These are phyloP conservation scores for Pythium apleroticum DNA, from an alignment of 352 stramenopile genomes.

Conservation along the genomic window DNA sequence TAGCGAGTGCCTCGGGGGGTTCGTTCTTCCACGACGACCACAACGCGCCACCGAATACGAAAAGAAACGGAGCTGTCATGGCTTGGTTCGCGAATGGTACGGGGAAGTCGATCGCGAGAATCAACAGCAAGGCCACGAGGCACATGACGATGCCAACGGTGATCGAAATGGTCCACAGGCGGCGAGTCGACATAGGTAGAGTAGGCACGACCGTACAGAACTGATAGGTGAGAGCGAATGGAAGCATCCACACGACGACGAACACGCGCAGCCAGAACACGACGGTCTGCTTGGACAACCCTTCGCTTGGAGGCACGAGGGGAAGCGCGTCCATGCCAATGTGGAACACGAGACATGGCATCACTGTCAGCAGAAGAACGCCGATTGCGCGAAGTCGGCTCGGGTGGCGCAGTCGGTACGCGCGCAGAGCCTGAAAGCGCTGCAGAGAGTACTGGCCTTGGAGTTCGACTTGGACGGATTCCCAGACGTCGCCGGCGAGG, in stretches of 20 bases:
- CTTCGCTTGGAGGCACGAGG: not conserved
- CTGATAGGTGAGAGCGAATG: not conserved
- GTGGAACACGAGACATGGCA: not conserved
- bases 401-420: not conserved
- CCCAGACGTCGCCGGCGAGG: not conserved
- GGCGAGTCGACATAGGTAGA: not conserved
- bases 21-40: slow-evolving; percentile 9
- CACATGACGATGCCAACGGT: not conserved
- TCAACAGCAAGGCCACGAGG: not conserved
- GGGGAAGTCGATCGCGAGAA: not conserved
- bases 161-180: not conserved
- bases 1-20: not conserved
- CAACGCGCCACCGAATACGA: not conserved
- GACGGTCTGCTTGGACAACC: not conserved
- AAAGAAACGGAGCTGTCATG: not conserved
- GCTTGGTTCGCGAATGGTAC: slow-evolving; percentile 5
- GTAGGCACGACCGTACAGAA: not conserved
- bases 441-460: slow-evolving; percentile 1
- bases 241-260: not conserved
- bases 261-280: not conserved
- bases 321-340: not conserved
- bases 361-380: not conserved
- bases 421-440: not conserved
- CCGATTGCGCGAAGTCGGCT: not conserved
- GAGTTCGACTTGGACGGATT: slow-evolving; percentile 6